Percentiles rank a stretch among this genome's conserved stretches.
Conservation (phyloP, 2,329 filamentous ascomycete genomes). For the Cercospora nicotianae region DNA sequence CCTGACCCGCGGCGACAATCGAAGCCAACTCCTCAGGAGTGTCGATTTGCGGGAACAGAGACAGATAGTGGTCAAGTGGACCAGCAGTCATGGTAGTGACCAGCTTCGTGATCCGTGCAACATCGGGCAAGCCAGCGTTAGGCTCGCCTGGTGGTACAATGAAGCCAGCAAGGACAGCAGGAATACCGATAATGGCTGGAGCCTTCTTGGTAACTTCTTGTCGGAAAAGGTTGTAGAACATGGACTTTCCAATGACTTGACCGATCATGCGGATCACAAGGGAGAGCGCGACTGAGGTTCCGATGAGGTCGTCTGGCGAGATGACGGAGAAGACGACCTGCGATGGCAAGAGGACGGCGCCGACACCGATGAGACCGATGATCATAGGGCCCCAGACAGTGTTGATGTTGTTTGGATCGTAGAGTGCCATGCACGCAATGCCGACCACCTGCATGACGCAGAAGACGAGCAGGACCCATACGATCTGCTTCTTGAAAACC, state of each 20-base stretch:
- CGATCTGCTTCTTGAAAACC: conserved; percentile 58
- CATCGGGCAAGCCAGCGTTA: background rate
- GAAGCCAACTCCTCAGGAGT: conserved; percentile 12
- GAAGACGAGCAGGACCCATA: conserved; percentile 58
- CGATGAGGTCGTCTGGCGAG: conserved; percentile 67
- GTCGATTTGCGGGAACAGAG: conserved; percentile 24
- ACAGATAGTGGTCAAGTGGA: conserved; percentile 19
- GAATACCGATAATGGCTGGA: conserved; percentile 41
- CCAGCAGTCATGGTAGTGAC: conserved; percentile 23
- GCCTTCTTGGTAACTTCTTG: conserved; percentile 47
- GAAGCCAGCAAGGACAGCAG: conserved; percentile 15
- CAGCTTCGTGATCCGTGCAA: conserved; percentile 15
- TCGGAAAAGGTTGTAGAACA: conserved; percentile 53
- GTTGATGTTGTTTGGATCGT: conserved; percentile 28
- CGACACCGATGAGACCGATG: conserved; percentile 62
- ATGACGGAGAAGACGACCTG: conserved; percentile 68
- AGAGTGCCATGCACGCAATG: conserved; percentile 30
- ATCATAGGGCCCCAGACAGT: conserved; percentile 51
- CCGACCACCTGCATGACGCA: conserved; percentile 64
- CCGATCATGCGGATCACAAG: conserved; percentile 67
- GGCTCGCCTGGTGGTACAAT: background rate
- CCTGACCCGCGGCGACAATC: conserved; percentile 21
- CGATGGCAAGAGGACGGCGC: conserved; percentile 66
- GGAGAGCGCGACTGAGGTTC: conserved; percentile 65
- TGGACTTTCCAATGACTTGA: conserved; percentile 54